These are phyloP conservation scores for Huntiella omanensis DNA, from an alignment of 2,329 filamentous ascomycete genomes.

Conservation along the genomic window DNA sequence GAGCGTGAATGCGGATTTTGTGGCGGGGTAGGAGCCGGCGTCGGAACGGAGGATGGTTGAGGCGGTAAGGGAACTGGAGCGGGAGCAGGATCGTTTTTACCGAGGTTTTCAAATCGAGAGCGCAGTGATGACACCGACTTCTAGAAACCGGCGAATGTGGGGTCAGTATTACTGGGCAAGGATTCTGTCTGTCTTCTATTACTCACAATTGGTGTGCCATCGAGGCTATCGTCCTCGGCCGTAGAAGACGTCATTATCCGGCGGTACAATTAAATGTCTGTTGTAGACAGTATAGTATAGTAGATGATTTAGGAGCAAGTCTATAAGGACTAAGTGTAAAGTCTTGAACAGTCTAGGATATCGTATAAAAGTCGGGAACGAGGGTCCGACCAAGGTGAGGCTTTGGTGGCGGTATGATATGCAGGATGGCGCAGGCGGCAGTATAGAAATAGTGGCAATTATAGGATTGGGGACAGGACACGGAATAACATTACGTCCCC, in stretches of 20 bases:
- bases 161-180: conserved; percentile 30
- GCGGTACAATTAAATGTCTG: neutral
- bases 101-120: conserved; percentile 66
- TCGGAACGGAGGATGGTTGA: conserved; percentile 17
- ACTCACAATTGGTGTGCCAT: conserved; percentile 59
- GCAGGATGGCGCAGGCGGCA: no score
- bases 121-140: conserved; percentile 67
- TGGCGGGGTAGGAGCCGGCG: conserved; percentile 4
- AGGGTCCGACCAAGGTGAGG: no score
- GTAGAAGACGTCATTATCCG: conserved; percentile 11
- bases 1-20: conserved; percentile 16
- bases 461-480: no score
- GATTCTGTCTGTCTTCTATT: neutral
- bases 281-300: no score
- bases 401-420: no score
- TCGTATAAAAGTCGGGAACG: no score
- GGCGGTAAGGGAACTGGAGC: conserved; percentile 20
- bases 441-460: no score
- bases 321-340: no score
- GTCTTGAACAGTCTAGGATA: no score
- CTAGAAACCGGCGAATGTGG: conserved; percentile 21
- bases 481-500: no score
- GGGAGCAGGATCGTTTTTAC: conserved; percentile 23
- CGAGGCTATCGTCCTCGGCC: conserved; percentile 35
- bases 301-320: no score